Evolutionary conservation across 2,329 filamentous ascomycete genomes (phyloP), one percentile per base, ranked within the genome.

Genomic region (Neofusicoccum laricinum): DNA sequence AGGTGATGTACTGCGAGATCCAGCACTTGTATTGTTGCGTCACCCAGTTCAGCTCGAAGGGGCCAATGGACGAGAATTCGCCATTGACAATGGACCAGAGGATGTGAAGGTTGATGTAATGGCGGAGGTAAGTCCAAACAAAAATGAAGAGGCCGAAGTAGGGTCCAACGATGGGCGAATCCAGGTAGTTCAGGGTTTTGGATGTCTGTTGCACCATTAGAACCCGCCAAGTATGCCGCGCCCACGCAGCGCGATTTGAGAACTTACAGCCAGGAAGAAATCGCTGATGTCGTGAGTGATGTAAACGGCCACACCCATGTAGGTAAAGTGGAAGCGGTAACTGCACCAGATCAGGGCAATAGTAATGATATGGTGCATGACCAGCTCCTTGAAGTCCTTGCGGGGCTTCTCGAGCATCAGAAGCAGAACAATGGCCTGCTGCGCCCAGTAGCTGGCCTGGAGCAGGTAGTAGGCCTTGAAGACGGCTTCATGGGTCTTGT

Each of bases 381-480:
- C 91, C 62, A 97, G 85, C 82, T 97, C 93, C 79, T 92, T 93
- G 79, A 94, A 97, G 78, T 98, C 93, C 81, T 97, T 97, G 66
- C 93, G 84, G 32, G 91, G 93, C 83, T 96, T 96, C 83, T 98
- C 93, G 77, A 97, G 85, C 76, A 91, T 91, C 61, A 97, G 81
- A 65, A 96, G 72, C 66, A 97, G 81, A 17, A 97, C 93, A 69
- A 98, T 90, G 58, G 90, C 91, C 81, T 97, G 93, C 82, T 97
- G 93, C 2, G 91, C 88, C 94, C 94, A 98, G 84, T 97, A 98
- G 69, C 90, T 91, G 48, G 92, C 94, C 80, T 98, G 89, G 71
- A 97, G 90, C 68, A 98, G 84, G 77, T 98, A 98, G 81, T 97
- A 98, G 66, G 94, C 92, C 82, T 98, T 98, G 86, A 97, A 93